Evolutionary conservation across 805 yeast genomes (phyloP), one percentile per base, ranked within the genome.

Genomic region (Komagataella mondaviorum): DNA sequence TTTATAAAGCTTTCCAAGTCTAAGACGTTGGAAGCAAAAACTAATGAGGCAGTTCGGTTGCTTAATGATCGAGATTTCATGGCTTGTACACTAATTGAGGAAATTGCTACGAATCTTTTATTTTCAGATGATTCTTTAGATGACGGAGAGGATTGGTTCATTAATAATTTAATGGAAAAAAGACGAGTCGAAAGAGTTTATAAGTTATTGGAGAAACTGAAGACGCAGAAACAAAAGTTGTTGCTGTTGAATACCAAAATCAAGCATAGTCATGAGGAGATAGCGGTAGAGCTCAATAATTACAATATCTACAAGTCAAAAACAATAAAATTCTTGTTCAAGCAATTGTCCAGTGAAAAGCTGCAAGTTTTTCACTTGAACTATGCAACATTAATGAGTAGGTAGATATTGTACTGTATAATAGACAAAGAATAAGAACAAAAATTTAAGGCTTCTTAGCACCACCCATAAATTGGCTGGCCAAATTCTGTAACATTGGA

Each of bases 401-500:
- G 62, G 60, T 44, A 51, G 60, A 6, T 54, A 23, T 16, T 22
- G 49, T 23, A 47, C 45, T 17, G 20, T 20, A 22, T 23, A 47
- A 22, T 17, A 22, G 20, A 49, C 14, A 30, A 30, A 30, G 39
- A 30, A 10, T 30, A 30, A 30, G 39, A 30, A 10, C 14, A 30
- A 24, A 23, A 20, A 14, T 46, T 49, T 45, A 50, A 22, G 57
- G 54, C 45, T 64, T 66, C 50, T 65, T 65, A 5, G 55, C 51
- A 36, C 78, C 78, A 49, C 86, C 85, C 77, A 83, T 76, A 62
- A 88, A 81, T 59, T 73, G 83, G 52, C 71, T 75, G 39, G 90
- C 93, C 79, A 85, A 69, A 56, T 83, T 77, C 64, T 73, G 80
- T 47, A 88, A 69, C 72, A 80, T 79, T 51, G 96, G 96, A 66